phyloP scores from a whole-genome alignment of 2,329 filamentous ascomycete genomes.

The Lachnellula hyalina region DNA sequence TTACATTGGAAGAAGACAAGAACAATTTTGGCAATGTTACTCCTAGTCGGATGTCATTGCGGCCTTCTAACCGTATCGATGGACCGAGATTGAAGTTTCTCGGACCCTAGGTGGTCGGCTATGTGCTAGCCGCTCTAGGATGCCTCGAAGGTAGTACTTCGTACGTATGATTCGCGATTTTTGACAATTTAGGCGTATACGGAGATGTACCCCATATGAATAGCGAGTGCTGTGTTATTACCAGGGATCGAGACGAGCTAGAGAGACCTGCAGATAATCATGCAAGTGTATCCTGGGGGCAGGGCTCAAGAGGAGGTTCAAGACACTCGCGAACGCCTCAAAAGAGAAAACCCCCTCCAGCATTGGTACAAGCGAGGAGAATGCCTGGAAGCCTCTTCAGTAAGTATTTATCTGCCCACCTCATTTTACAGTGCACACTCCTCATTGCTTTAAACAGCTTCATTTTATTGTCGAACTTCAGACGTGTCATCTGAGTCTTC shows the following conservation, averaged over 20 bases:
- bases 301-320: neutral
- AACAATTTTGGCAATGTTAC: too few relatives aligned
- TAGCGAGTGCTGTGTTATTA: conserved; percentile 10
- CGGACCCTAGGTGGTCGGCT: neutral
- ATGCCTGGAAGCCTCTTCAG: neutral
- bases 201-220: conserved; percentile 3
- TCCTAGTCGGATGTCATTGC: too few relatives aligned
- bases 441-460: neutral
- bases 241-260: conserved; percentile 10
- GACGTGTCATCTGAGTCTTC: neutral
- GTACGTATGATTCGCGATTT: conserved; percentile 14
- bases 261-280: conserved; percentile 8
- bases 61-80: neutral
- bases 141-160: neutral
- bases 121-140: neutral
- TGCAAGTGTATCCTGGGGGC: neutral
- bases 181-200: too few relatives aligned
- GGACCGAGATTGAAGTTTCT: neutral
- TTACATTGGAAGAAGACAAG: too few relatives aligned
- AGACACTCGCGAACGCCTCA: neutral
- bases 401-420: neutral
- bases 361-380: neutral
- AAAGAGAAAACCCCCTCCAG: neutral
- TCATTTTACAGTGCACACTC: neutral
- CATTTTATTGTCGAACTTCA: neutral